Evolutionary conservation across 768 basidiomycete genomes (phyloP).

Genomic region (Xerocomellus intermedius): DNA sequence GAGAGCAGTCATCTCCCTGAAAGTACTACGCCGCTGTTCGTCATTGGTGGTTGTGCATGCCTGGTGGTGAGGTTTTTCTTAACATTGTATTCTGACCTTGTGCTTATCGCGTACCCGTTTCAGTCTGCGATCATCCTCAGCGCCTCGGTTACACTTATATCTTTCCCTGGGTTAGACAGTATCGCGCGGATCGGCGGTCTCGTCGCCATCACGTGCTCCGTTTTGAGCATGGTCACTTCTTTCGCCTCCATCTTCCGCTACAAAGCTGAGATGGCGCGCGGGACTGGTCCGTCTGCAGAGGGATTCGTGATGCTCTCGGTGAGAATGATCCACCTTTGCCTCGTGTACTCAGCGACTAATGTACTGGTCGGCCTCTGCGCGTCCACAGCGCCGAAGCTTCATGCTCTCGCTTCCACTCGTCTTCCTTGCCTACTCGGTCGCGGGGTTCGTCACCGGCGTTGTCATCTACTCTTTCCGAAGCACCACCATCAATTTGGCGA

Average conservation of each 20-base stretch:
- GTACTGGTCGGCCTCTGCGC: background rate
- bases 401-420: conserved; percentile 72
- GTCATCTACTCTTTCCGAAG: conserved; percentile 66
- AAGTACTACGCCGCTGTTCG: conserved; percentile 54
- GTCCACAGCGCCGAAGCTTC: conserved; percentile 46
- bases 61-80: conserved; percentile 49
- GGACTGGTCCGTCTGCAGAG: conserved; percentile 44
- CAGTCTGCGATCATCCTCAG: conserved; percentile 81
- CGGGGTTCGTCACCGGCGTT: conserved; percentile 64
- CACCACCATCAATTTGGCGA: conserved; percentile 38
- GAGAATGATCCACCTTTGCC: conserved; percentile 16
- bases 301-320: conserved; percentile 57
- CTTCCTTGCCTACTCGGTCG: conserved; percentile 68
- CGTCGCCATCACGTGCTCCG: conserved; percentile 65
- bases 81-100: background rate
- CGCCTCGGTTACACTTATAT: conserved; percentile 78
- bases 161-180: conserved; percentile 70
- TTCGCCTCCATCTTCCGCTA: conserved; percentile 68
- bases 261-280: conserved; percentile 62
- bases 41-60: conserved; percentile 64
- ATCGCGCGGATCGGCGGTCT: conserved; percentile 63
- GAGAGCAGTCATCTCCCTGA: conserved; percentile 50
- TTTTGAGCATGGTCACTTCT: conserved; percentile 66
- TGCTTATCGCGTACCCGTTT: conserved; percentile 1
- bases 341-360: background rate